These are phyloP conservation scores for Madurella mycetomatis DNA, from an alignment of 2,329 filamentous ascomycete species.

Conservation along the genomic window DNA sequence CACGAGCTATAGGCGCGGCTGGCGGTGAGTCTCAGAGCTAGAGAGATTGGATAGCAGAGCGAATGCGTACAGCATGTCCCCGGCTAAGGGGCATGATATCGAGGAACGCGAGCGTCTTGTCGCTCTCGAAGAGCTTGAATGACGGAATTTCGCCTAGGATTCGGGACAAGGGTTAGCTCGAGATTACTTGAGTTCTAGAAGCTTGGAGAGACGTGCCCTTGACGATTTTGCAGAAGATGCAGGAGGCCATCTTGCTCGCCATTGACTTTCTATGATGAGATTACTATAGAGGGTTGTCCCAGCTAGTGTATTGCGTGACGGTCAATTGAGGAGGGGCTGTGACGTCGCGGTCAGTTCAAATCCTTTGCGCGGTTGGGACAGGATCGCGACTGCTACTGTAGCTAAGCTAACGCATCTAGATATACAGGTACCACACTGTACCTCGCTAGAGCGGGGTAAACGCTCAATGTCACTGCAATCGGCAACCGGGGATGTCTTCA, in stretches of 20 bases:
- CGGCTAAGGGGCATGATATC: slow-evolving; percentile 87
- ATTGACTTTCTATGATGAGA: slow-evolving; percentile 52
- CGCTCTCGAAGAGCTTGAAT: slow-evolving; percentile 93
- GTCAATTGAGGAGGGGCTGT: neutral
- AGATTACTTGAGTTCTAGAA: neutral
- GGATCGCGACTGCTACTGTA: neutral
- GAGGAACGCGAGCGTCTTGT: slow-evolving; percentile 91
- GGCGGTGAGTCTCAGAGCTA: neutral
- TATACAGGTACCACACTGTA: too few species aligned
- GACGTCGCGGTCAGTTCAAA: neutral
- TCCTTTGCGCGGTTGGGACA: neutral
- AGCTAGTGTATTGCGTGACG: too few species aligned
- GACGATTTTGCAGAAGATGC: slow-evolving; percentile 98
- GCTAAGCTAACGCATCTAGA: neutral
- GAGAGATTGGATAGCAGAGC: neutral
- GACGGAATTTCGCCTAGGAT: slow-evolving; percentile 82
- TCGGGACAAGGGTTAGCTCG: slow-evolving; percentile 6
- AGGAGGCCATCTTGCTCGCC: slow-evolving; percentile 53
- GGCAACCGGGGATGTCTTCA: too few species aligned
- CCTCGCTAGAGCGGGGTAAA: too few species aligned
- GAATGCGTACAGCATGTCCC: slow-evolving; percentile 75
- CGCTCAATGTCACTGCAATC: too few species aligned
- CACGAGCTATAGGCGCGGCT: slow-evolving; percentile 61
- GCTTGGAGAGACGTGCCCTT: slow-evolving; percentile 54
- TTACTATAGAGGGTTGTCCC: too few species aligned